phyloP scores from a whole-genome alignment of 306 rosid species.

The Cucumis sativus region DNA sequence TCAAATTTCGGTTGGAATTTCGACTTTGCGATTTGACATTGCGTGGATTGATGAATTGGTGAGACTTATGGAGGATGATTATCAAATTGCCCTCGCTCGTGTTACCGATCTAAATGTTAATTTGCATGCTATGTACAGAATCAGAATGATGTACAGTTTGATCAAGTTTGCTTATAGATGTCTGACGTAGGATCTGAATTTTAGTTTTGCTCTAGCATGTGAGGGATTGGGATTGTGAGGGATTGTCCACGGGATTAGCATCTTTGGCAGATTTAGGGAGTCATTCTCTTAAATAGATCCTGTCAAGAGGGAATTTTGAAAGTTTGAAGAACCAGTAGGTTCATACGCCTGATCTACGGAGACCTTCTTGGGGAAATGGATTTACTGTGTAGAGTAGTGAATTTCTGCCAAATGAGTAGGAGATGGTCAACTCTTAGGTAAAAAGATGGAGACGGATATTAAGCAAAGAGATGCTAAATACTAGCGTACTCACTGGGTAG shows the following conservation, averaged over 20 bases:
- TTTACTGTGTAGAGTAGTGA: background rate
- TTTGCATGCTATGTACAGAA: background rate
- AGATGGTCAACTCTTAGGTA: background rate
- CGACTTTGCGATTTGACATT: background rate
- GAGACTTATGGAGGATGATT: background rate
- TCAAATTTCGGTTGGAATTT: background rate
- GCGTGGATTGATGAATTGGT: background rate
- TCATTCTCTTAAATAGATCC: background rate
- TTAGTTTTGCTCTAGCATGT: background rate
- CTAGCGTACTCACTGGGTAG: background rate
- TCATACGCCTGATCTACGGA: background rate
- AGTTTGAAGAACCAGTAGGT: background rate
- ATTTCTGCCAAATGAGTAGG: background rate
- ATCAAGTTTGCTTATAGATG: conserved; percentile 30
- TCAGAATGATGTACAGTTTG: background rate
- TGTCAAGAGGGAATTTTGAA: background rate
- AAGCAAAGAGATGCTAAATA: background rate
- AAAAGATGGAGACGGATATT: background rate
- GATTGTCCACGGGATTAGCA: background rate
- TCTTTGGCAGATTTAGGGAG: background rate
- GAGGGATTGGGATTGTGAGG: background rate
- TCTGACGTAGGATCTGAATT: background rate
- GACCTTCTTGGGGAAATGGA: background rate
- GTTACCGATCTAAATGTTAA: background rate
- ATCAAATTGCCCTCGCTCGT: background rate